phyloP scores from a whole-genome alignment of 768 basidiomycete species.

The Tulasnella sp. region DNA sequence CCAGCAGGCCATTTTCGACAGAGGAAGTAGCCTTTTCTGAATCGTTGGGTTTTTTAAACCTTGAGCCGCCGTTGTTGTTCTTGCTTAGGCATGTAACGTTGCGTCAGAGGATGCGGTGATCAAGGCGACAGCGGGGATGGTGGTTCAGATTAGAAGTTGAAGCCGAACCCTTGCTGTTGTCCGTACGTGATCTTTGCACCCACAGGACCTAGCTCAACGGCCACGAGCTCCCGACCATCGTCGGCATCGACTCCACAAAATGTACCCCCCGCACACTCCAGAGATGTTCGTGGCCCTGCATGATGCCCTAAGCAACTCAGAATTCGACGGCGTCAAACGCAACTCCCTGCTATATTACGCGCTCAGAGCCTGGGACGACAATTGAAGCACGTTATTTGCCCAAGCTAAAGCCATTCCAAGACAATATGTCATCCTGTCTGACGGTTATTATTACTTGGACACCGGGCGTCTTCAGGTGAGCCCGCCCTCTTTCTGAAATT shows the following conservation, averaged over 20 bases:
- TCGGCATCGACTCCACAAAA: conserved; percentile 53
- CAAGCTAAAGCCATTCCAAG: conserved; percentile 57
- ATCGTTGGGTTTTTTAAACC: too few species aligned
- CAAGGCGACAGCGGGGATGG: too few species aligned
- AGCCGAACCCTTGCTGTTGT: conserved; percentile 66
- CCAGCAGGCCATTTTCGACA: too few species aligned
- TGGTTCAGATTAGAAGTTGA: conserved; percentile 47
- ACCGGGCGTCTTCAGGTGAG: conserved; percentile 65
- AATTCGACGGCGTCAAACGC: conserved; percentile 76
- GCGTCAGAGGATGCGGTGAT: too few species aligned
- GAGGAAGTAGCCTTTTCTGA: too few species aligned
- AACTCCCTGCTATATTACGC: conserved; percentile 80
- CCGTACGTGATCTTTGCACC: too few species aligned
- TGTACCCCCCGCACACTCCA: conserved; percentile 70
- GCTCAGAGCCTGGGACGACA: conserved; percentile 76
- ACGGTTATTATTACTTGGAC: conserved; percentile 86
- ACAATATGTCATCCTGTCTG: conserved; percentile 53
- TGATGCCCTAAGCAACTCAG: conserved; percentile 60
- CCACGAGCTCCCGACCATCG: conserved; percentile 68
- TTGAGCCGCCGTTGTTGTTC: too few species aligned
- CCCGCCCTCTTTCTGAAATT: conserved; percentile 36
- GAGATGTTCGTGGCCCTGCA: conserved; percentile 60
- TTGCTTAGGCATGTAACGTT: too few species aligned
- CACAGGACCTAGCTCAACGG: conserved; percentile 60
- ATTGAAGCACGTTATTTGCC: conserved; percentile 56